Conservation (phyloP, 345 rosid genomes). For the Euphorbia peplus region DNA sequence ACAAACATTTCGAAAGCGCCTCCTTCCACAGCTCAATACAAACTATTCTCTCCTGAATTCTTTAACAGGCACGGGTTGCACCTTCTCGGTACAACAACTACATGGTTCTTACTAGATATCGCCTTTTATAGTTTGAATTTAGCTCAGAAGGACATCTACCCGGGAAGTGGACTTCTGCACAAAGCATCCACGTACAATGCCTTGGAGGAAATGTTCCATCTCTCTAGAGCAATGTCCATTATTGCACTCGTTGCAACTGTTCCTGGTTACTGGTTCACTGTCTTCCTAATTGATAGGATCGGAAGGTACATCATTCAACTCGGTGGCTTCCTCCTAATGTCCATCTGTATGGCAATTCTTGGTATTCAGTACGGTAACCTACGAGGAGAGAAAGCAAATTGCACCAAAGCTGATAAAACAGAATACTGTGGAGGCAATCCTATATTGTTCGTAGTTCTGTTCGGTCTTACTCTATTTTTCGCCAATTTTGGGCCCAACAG, state of each 20-base stretch:
- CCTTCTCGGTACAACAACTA: slow-evolving; percentile 58
- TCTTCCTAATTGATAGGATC: slow-evolving; percentile 49
- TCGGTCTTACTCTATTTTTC: slow-evolving; percentile 58
- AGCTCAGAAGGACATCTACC: slow-evolving; percentile 64
- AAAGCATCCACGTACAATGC: slow-evolving; percentile 56
- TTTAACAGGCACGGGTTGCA: slow-evolving; percentile 53
- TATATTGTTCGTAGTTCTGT: slow-evolving; percentile 32
- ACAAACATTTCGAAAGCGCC: not conserved
- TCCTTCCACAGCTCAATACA: slow-evolving; percentile 30
- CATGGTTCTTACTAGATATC: slow-evolving; percentile 71
- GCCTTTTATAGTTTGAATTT: slow-evolving; percentile 70
- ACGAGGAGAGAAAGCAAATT: slow-evolving; percentile 27
- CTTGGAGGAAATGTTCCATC: slow-evolving; percentile 48
- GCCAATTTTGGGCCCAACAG: slow-evolving; percentile 24
- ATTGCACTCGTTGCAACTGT: slow-evolving; percentile 58
- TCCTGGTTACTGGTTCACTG: slow-evolving; percentile 78
- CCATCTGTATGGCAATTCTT: slow-evolving; percentile 58
- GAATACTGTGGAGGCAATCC: slow-evolving; percentile 37
- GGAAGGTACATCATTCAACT: slow-evolving; percentile 70
- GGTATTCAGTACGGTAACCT: slow-evolving; percentile 32
- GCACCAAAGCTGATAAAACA: not conserved
- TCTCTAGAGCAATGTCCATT: slow-evolving; percentile 54
- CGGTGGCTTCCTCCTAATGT: slow-evolving; percentile 59
- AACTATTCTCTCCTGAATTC: slow-evolving; percentile 47
- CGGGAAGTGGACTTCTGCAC: slow-evolving; percentile 45